A percentile compares a stretch with the other conserved stretches of the same genome.
Conservation (phyloP, 495 filamentous ascomycete species). For the Penicillium subrubescens region DNA sequence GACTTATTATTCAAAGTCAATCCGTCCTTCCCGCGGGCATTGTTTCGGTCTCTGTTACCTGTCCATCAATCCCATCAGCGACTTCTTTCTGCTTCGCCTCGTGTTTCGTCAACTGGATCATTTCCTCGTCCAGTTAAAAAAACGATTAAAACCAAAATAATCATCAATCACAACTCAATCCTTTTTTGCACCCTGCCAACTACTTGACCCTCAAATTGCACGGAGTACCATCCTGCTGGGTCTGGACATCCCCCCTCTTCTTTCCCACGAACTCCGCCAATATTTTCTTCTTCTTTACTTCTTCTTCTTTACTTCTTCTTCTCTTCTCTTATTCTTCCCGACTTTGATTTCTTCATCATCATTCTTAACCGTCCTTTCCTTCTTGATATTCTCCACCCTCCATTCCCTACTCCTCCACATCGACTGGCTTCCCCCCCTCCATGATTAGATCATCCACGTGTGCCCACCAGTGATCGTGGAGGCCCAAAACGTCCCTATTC, state of each 20-base stretch:
- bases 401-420: neutral
- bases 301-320: constrained; percentile 10
- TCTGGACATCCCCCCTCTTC: neutral
- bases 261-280: constrained; percentile 2
- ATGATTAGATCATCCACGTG: constrained; percentile 24
- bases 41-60: neutral
- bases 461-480: neutral
- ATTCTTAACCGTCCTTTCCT: neutral
- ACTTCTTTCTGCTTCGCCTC: neutral
- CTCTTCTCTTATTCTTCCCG: constrained; percentile 9
- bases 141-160: neutral
- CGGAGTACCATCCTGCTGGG: constrained; percentile 1
- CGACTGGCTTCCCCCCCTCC: constrained; percentile 13
- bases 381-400: constrained; percentile 3
- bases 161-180: neutral
- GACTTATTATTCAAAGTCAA: neutral
- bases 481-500: neutral
- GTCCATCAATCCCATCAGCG: neutral
- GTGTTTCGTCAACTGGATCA: neutral
- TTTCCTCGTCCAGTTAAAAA: neutral
- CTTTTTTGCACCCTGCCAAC: neutral
- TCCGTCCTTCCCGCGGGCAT: neutral
- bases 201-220: neutral
- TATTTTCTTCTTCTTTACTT: constrained; percentile 21
- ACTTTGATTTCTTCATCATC: neutral